These are phyloP conservation scores for Ophiocordyceps camponoti-rufipedis DNA, from an alignment of 2,329 filamentous ascomycete genomes.

Conservation along the genomic window DNA sequence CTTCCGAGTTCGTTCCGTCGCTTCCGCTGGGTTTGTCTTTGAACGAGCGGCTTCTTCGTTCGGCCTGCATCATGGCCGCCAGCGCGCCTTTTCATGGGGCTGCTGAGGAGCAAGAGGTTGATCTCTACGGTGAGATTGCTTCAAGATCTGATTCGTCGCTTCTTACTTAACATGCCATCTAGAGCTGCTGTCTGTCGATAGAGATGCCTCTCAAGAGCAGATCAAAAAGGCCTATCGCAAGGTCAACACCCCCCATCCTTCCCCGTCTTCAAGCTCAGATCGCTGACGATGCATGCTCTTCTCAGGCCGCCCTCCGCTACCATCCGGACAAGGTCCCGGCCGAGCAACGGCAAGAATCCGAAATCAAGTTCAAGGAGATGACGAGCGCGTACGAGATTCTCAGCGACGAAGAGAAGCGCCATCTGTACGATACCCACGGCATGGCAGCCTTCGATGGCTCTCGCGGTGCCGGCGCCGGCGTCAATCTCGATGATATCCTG, in stretches of 20 bases:
- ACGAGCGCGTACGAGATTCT: conserved; percentile 97
- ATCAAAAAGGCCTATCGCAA: conserved; percentile 96
- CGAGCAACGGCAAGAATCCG: conserved; percentile 66
- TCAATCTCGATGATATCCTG: conserved; percentile 83
- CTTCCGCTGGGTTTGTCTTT: not conserved
- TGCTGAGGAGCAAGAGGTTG: conserved; percentile 23
- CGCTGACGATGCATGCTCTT: not conserved
- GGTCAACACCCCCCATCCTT: conserved; percentile 25
- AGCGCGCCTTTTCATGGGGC: conserved; percentile 2
- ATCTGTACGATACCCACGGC: conserved; percentile 82
- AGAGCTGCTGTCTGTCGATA: conserved; percentile 68
- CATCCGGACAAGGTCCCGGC: conserved; percentile 94
- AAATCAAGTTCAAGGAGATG: conserved; percentile 81
- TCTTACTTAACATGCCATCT: conserved; percentile 4
- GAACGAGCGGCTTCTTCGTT: too few species aligned
- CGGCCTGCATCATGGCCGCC: conserved; percentile 5
- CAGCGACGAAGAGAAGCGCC: conserved; percentile 82
- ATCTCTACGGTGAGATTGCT: conserved; percentile 39
- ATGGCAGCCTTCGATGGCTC: conserved; percentile 88
- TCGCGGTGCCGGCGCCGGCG: conserved; percentile 48
- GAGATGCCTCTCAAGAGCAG: conserved; percentile 54
- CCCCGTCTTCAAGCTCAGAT: not conserved
- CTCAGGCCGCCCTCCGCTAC: conserved; percentile 66
- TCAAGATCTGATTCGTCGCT: not conserved
- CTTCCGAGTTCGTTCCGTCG: not conserved